These are phyloP conservation scores for Leishmania major DNA, from an alignment of 208 protist genomes.

Conservation along the genomic window DNA sequence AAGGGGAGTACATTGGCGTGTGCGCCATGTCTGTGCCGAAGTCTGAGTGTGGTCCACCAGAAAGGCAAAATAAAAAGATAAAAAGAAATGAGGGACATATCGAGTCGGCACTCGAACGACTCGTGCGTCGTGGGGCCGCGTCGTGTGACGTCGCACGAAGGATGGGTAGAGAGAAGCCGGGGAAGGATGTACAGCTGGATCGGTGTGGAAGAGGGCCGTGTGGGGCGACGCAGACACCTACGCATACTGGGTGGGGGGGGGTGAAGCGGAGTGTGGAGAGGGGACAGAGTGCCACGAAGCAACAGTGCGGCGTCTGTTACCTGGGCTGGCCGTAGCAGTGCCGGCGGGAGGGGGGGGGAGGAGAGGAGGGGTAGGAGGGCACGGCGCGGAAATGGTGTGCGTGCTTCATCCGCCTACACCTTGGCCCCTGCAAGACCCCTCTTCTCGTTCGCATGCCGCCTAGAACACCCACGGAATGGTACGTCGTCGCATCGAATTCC, in stretches of 20 bases:
- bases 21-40: neutral
- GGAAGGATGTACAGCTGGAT: neutral
- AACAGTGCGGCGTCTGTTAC: neutral
- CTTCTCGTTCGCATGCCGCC: neutral
- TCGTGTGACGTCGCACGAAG: neutral
- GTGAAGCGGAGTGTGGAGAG: neutral
- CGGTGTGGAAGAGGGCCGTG: conserved; percentile 1
- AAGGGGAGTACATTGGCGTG: conserved; percentile 51
- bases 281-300: neutral
- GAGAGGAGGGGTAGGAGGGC: neutral
- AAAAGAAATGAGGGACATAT: neutral
- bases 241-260: neutral
- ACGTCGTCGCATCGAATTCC: no score
- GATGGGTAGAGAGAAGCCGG: neutral
- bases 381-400: neutral
- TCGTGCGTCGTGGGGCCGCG: neutral
- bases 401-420: neutral
- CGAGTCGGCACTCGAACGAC: neutral
- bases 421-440: neutral
- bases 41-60: neutral
- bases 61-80: neutral
- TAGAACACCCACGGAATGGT: neutral
- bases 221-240: neutral
- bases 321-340: neutral
- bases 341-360: neutral